Evolutionary conservation across 306 rosid genomes (phyloP), one percentile per base, ranked within the genome.

Genomic region (Vigna radiata): DNA sequence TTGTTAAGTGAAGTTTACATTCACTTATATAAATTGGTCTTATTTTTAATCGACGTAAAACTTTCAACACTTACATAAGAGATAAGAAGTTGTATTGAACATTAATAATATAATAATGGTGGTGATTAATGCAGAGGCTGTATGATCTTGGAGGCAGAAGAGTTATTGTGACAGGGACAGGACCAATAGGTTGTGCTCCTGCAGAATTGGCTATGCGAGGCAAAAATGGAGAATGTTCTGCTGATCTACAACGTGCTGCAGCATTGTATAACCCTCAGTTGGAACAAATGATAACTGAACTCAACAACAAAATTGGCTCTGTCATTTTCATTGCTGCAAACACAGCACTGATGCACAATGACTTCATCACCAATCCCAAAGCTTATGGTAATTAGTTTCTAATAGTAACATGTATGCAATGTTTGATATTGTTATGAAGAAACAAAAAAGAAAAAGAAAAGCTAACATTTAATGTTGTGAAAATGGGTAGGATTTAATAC

Each of bases 121-220:
- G 1, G 1, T 39, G 2, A 39, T 39, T 1, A 39, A 66, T 75
- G 76, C 78, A 90, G 93, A 82, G 47, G 62, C 78, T 92, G 44
- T 80, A 88, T 60, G 55, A 70, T 12, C 71, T 90, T 5, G 97
- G 93, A 52, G 93, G 85, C 3, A 23, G 91, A 7, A 75, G 96
- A 76, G 90, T 90, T 41, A 25, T 90, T 25, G 96, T 92, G 67
- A 88, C 96, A 0, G 96, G 97, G 0, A 87, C 93, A 0, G 91
- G 96, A 56, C 92, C 91, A 17, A 1, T 92, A 68, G 97, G 93
- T 2, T 87, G 97, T 67, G 96, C 54, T 27, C 96, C 93, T 0
- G 93, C 96, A 13, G 97, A 92, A 55, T 50, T 86, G 54, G 97
- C 93, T 1, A 11, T 0, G 71, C 79, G 82, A 1, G 9, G 81